A percentile compares a stretch with the other conserved stretches of the same genome.
Conservation (phyloP, 169 alveolate species). For the Plasmodium knowlesi region DNA sequence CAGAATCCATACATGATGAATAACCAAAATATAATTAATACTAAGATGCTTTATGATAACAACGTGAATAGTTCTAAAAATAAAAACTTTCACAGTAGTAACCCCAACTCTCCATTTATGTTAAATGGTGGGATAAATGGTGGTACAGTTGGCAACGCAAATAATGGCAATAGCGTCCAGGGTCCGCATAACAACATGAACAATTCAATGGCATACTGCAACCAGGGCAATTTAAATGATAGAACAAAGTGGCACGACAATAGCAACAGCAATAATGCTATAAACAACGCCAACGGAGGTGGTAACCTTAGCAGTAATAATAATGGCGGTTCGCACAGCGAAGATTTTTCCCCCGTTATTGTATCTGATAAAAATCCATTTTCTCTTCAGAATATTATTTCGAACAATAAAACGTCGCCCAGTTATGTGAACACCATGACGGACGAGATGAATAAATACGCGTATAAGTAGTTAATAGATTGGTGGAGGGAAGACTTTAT, state of each 20-base stretch:
- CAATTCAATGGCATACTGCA: slow-evolving; percentile 18
- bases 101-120: slow-evolving; percentile 16
- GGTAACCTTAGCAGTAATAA: not conserved
- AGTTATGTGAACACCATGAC: slow-evolving; percentile 12
- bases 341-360: slow-evolving; percentile 56
- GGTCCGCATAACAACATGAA: slow-evolving; percentile 7
- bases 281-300: not conserved
- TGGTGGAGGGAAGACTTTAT: not conserved
- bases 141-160: not conserved
- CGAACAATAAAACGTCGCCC: slow-evolving; percentile 9
- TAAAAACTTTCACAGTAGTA: not conserved
- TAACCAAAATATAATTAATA: slow-evolving; percentile 21
- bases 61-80: slow-evolving; percentile 11
- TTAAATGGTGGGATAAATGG: slow-evolving; percentile 29
- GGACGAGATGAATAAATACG: slow-evolving; percentile 15
- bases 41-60: slow-evolving; percentile 18
- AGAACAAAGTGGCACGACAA: slow-evolving; percentile 38
- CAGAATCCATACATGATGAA: slow-evolving; percentile 21
- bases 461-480: not conserved
- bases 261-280: not conserved
- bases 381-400: slow-evolving; percentile 64
- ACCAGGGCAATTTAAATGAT: slow-evolving; percentile 41
- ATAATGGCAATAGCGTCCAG: not conserved
- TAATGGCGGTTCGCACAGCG: slow-evolving; percentile 2
- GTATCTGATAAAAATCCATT: slow-evolving; percentile 75